Evolutionary conservation across 495 filamentous ascomycete species (phyloP).

Genomic region (Darksidea phi): DNA sequence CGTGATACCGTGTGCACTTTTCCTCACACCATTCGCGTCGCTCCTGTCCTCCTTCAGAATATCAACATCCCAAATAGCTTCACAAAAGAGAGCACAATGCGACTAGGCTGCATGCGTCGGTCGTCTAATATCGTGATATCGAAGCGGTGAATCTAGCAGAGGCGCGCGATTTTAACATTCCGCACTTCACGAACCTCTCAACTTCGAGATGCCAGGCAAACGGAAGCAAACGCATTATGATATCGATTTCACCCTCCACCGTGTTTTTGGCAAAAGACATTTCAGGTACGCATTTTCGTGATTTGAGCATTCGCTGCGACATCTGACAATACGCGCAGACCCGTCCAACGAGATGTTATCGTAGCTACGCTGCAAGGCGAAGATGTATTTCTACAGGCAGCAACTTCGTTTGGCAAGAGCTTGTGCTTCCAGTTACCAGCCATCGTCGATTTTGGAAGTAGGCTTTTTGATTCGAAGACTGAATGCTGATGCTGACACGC

Average conservation of each 20-base stretch:
- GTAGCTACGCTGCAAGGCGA: conserved; percentile 72
- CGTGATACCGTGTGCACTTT: no score
- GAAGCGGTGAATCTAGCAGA: no score
- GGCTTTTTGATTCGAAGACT: conserved; percentile 35
- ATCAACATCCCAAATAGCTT: no score
- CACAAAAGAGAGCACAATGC: no score
- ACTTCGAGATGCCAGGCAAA: conserved; percentile 24
- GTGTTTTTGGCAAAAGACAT: conserved; percentile 72
- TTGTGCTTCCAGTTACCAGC: conserved; percentile 93
- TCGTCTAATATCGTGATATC: no score
- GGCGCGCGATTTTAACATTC: background rate
- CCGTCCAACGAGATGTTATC: conserved; percentile 85
- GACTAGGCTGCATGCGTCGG: no score
- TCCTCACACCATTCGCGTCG: no score
- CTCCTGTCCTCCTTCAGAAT: no score
- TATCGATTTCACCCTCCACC: conserved; percentile 79
- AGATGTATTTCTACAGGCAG: conserved; percentile 93
- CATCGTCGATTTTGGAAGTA: conserved; percentile 80
- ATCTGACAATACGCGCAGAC: conserved; percentile 50
- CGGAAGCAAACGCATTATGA: conserved; percentile 49
- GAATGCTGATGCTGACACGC: background rate
- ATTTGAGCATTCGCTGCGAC: background rate
- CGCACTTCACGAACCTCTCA: background rate
- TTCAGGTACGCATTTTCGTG: conserved; percentile 59
- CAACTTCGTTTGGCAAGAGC: conserved; percentile 95